Conservation (phyloP, 1,139 yeast species). For the Taphrina populina region DNA sequence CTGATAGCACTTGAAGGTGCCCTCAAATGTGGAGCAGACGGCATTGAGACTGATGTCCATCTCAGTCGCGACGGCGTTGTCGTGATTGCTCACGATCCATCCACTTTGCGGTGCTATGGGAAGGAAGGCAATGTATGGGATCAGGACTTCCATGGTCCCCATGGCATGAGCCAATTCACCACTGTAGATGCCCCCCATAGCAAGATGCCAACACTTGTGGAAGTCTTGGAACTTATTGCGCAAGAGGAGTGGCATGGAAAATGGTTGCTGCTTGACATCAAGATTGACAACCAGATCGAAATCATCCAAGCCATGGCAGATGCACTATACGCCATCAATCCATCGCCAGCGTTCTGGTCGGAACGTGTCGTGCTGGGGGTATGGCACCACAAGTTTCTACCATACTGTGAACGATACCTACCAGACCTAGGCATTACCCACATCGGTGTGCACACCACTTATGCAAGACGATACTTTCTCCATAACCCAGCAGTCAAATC, state of each 20-base stretch:
- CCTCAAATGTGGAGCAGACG: constrained; percentile 63
- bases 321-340: constrained; percentile 52
- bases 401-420: constrained; percentile 50
- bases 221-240: constrained; percentile 61
- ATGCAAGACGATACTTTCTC: constrained; percentile 35
- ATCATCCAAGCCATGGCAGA: constrained; percentile 57
- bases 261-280: constrained; percentile 77
- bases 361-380: constrained; percentile 70
- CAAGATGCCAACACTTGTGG: constrained; percentile 60
- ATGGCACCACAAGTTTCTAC: constrained; percentile 70
- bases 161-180: constrained; percentile 47
- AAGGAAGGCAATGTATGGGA: constrained; percentile 40
- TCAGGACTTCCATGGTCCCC: constrained; percentile 30
- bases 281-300: constrained; percentile 63
- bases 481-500: constrained; percentile 48
- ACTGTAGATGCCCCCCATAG: constrained; percentile 58
- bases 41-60: constrained; percentile 84
- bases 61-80: constrained; percentile 68
- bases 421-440: constrained; percentile 32
- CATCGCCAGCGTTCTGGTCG: constrained; percentile 65
- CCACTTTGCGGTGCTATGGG: constrained; percentile 62
- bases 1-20: constrained; percentile 71
- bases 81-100: constrained; percentile 72
- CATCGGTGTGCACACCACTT: constrained; percentile 36
- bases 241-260: constrained; percentile 47